Conservation (phyloP, 768 basidiomycete species). For the Termitomyces titanicus region DNA sequence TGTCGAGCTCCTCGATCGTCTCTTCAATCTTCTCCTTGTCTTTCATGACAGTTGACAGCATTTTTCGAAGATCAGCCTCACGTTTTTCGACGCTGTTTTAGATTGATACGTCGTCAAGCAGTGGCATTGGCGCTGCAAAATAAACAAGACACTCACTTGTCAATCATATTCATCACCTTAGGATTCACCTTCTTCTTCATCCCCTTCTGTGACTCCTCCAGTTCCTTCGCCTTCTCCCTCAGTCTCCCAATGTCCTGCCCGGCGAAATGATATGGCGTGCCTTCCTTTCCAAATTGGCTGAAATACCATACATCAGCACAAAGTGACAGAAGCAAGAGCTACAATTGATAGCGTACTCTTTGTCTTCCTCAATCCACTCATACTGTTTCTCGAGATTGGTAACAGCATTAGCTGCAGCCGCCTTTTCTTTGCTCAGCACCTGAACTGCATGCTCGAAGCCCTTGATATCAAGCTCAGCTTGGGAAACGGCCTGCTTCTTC, state of each 20-base stretch:
- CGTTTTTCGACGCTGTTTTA: conserved; percentile 83
- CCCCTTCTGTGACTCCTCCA: conserved; percentile 74
- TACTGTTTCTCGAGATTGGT: conserved; percentile 74
- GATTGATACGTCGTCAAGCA: background rate
- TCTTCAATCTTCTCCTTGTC: conserved; percentile 95
- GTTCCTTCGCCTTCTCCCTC: conserved; percentile 62
- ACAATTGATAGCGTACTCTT: conserved; percentile 54
- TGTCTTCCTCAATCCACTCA: conserved; percentile 88
- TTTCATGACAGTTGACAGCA: conserved; percentile 80
- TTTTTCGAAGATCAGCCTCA: conserved; percentile 82
- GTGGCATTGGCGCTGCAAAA: background rate
- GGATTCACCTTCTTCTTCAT: conserved; percentile 96
- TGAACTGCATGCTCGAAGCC: conserved; percentile 70
- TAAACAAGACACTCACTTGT: conserved; percentile 55
- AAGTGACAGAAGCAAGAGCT: background rate
- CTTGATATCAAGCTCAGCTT: conserved; percentile 63
- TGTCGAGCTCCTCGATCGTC: conserved; percentile 89
- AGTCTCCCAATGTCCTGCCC: conserved; percentile 57
- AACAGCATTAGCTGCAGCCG: conserved; percentile 46
- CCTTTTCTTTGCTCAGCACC: conserved; percentile 60
- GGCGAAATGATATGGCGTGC: conserved; percentile 79
- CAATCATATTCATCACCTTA: conserved; percentile 95
- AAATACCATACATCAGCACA: background rate
- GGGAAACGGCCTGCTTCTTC: conserved; percentile 67
- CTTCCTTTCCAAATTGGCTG: conserved; percentile 82